phyloP scores from a whole-genome alignment of 805 yeast genomes.

The Peterozyma toletana region DNA sequence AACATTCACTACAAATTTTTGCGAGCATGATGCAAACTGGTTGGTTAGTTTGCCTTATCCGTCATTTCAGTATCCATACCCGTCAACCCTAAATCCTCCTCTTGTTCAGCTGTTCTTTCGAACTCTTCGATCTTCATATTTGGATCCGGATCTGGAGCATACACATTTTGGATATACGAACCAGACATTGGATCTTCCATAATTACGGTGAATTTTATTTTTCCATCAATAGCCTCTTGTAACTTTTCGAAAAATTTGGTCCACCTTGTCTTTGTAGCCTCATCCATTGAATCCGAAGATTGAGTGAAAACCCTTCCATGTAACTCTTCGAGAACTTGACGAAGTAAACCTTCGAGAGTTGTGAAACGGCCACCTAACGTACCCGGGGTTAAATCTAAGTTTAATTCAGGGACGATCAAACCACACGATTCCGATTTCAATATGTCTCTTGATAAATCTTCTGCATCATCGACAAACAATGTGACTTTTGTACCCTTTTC shows the following conservation, averaged over 20 bases:
- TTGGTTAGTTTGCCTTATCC: too few relatives aligned
- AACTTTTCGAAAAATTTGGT: constrained; percentile 63
- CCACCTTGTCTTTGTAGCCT: constrained; percentile 77
- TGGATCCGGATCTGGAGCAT: constrained; percentile 98
- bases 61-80: constrained; percentile 27
- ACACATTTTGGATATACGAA: constrained; percentile 94
- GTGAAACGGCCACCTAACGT: constrained; percentile 98
- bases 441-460: constrained; percentile 90
- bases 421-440: constrained; percentile 93
- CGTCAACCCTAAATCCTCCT: constrained; percentile 83
- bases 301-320: constrained; percentile 77
- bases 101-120: constrained; percentile 82
- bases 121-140: constrained; percentile 88
- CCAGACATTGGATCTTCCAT: constrained; percentile 96
- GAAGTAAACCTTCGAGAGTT: constrained; percentile 86
- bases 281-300: constrained; percentile 89
- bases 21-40: too few relatives aligned
- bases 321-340: constrained; percentile 86
- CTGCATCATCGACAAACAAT: constrained; percentile 75
- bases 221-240: constrained; percentile 76
- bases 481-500: constrained; percentile 70
- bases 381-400: constrained; percentile 88
- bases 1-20: too few relatives aligned
- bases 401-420: constrained; percentile 76
- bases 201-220: constrained; percentile 69